A percentile compares a stretch with the other conserved stretches of the same genome.
Conservation (phyloP, 2,329 filamentous ascomycete species). For the Aspergillus jensenii region DNA sequence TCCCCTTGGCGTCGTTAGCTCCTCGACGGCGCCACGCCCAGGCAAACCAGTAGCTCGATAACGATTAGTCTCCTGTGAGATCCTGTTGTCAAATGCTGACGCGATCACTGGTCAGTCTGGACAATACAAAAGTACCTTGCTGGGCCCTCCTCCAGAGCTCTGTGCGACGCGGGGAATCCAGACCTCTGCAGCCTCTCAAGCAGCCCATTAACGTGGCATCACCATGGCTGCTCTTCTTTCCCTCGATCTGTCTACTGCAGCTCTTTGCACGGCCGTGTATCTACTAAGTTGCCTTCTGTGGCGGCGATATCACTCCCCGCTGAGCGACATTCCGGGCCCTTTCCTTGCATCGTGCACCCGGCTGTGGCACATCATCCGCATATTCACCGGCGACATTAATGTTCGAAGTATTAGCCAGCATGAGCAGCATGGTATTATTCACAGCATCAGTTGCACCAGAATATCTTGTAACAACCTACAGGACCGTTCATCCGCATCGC, state of each 20-base stretch:
- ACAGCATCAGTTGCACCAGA: neutral
- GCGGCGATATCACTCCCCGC: neutral
- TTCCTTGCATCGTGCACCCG: conserved; percentile 3
- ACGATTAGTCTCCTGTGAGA: neutral
- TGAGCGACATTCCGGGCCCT: conserved; percentile 2
- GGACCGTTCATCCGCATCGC: conserved; percentile 5
- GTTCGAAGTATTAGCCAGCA: neutral
- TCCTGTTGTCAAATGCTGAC: neutral
- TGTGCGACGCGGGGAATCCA: neutral
- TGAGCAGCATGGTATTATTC: neutral
- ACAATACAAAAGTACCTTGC: neutral
- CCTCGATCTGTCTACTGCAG: neutral
- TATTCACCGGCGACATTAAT: conserved; percentile 2
- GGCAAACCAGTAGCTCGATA: too few relatives aligned
- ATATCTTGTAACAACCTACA: neutral
- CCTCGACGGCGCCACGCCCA: neutral
- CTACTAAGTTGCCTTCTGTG: neutral
- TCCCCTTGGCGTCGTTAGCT: neutral
- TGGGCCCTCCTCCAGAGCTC: neutral
- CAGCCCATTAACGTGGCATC: neutral
- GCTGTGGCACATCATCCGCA: conserved; percentile 5
- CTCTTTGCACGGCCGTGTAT: too few relatives aligned
- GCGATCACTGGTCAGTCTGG: neutral
- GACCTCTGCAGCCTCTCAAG: neutral
- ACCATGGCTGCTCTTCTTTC: neutral